phyloP scores from a whole-genome alignment of 352 stramenopile species.

The Globisporangium paroecandrum region DNA sequence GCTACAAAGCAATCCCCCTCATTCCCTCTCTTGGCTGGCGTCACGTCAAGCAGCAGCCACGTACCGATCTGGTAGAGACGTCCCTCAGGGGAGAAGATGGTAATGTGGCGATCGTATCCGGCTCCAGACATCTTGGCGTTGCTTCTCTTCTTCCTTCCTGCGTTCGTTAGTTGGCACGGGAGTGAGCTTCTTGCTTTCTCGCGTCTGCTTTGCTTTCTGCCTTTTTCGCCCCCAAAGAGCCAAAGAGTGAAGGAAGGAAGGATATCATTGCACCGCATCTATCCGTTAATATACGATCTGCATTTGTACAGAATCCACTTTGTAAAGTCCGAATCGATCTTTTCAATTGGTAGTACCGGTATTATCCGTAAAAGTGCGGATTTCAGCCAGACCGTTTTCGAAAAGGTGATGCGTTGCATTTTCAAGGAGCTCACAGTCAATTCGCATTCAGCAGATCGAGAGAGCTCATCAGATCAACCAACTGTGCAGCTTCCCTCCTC shows the following conservation, averaged over 20 bases:
- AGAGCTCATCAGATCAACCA: background rate
- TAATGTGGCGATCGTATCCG: conserved; percentile 93
- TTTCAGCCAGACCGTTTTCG: background rate
- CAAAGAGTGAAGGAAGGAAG: background rate
- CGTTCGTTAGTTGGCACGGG: background rate
- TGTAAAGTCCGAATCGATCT: conserved; percentile 20
- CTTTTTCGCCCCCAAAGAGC: conserved; percentile 11
- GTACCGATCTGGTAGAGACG: conserved; percentile 97
- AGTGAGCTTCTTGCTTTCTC: conserved; percentile 2
- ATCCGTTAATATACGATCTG: conserved; percentile 12
- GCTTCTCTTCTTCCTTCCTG: conserved; percentile 3
- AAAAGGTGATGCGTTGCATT: conserved; percentile 1
- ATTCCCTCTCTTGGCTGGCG: background rate
- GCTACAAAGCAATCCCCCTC: background rate
- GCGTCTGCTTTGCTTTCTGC: conserved; percentile 16
- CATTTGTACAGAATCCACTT: background rate
- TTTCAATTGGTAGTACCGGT: background rate
- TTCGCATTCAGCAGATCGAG: conserved; percentile 25
- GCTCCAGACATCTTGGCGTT: conserved; percentile 66
- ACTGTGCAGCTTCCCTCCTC: background rate
- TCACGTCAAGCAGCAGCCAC: conserved; percentile 10
- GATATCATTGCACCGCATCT: conserved; percentile 10
- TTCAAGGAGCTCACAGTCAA: conserved; percentile 5
- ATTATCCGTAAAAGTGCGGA: conserved; percentile 17
- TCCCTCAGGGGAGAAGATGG: conserved; percentile 98